Evolutionary conservation across 345 rosid species (phyloP).

Genomic region (Anacardium occidentale): DNA sequence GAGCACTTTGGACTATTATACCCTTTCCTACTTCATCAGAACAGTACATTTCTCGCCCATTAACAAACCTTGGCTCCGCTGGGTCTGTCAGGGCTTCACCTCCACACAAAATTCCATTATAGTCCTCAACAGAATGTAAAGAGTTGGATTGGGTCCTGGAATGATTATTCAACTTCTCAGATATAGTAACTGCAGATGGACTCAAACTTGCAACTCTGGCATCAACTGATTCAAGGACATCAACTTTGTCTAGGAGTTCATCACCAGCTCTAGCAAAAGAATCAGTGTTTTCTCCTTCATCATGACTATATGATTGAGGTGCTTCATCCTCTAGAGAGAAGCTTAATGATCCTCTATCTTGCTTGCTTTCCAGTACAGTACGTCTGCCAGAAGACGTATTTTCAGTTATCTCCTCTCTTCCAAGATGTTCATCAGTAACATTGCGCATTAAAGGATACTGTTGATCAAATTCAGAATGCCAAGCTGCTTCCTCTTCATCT

Average conservation of each 20-base stretch:
- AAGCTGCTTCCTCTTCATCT: conserved; percentile 36
- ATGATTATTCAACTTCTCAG: conserved; percentile 26
- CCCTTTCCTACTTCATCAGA: conserved; percentile 47
- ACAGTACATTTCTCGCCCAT: conserved; percentile 48
- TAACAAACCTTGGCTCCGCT: conserved; percentile 33
- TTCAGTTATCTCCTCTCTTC: conserved; percentile 33
- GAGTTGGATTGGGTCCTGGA: conserved; percentile 35
- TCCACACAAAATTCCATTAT: conserved; percentile 35
- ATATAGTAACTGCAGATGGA: conserved; percentile 30
- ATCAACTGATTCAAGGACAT: conserved; percentile 34
- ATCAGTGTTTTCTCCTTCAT: conserved; percentile 24
- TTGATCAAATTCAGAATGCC: conserved; percentile 45
- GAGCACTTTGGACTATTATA: conserved; percentile 32
- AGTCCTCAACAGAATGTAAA: conserved; percentile 44
- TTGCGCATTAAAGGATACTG: conserved; percentile 36
- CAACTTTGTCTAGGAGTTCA: conserved; percentile 21
- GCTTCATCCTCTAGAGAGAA: conserved; percentile 32
- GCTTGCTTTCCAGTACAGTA: conserved; percentile 14
- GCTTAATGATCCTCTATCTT: conserved; percentile 28
- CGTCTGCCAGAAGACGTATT: conserved; percentile 31
- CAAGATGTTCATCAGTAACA: conserved; percentile 29
- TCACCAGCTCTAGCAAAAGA: conserved; percentile 28
- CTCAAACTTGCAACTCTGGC: conserved; percentile 26
- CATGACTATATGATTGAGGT: conserved; percentile 21
- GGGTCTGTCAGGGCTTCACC: conserved; percentile 31